Evolutionary conservation across 2,329 filamentous ascomycete species (phyloP), one percentile per base, ranked within the genome.

Genomic region (Beauveria bassiana): DNA sequence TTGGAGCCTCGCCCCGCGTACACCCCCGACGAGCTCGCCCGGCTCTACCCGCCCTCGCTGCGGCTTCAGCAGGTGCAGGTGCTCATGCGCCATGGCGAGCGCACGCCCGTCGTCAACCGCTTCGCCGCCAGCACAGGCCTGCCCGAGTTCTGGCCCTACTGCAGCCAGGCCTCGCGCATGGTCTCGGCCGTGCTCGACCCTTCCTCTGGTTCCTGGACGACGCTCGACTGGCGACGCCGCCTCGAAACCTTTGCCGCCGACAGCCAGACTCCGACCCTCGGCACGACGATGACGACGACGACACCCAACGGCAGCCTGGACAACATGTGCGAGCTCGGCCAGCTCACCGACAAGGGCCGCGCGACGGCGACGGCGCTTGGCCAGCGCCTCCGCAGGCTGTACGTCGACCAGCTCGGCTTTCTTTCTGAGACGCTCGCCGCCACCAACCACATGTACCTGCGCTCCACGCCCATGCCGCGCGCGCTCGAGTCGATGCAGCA

Each of bases 41-140:
- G 80, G 69, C 86, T 98, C 63, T 99, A 97, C 77, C 95, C 95
- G 1, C 76, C 86, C 61, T 79, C 83, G 50, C 81, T 99, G 63
- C 83, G 93, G 72, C 85, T 99, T 42, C 89, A 95, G 72, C 85
- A 95, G 63, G 95, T 98, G 55, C 95, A 99, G 77, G 82, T 98
- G 68, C 83, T 92, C 65, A 83, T 92, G 69, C 87, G 89, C 62
- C 89, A 93, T 75, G 89, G 89, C 75, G 85, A 87, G 78, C 87
- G 93, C 62, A 93, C 88, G 8, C 93, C 93, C 31, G 90, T 98
- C 31, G 89, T 86, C 62, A 82, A 90, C n/a, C 88, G 95, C 45
- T 97, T 99, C 73, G 84, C 90, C 70, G 95, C 12, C 12, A 22
- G 93, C 76, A 83, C 84, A 53, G 86, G 85, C 12, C 79, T 88